Percentiles rank a stretch among this genome's conserved stretches.
Conservation (phyloP, 106 monocot genomes). For the Phalaenopsis aphrodite region DNA sequence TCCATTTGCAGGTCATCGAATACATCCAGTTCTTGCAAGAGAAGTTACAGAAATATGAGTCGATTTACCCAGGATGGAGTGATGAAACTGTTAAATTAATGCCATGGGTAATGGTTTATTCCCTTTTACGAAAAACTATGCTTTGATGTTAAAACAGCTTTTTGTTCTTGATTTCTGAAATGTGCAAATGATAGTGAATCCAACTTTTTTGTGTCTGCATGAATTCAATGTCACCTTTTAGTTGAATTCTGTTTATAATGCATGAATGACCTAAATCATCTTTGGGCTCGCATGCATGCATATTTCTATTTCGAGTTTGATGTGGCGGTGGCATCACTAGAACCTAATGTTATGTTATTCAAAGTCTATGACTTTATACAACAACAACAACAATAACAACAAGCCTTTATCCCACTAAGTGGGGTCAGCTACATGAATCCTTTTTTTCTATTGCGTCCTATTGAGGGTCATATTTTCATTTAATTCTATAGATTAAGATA, state of each 20-base stretch:
- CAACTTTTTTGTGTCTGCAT: neutral
- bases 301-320: neutral
- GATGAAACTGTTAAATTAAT: constrained; percentile 35
- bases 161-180: neutral
- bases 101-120: constrained; percentile 40
- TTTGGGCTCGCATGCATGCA: neutral
- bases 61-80: constrained; percentile 37
- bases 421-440: no score
- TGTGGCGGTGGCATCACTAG: neutral
- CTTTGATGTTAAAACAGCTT: neutral
- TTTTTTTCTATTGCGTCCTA: no score
- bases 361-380: neutral
- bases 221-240: no score
- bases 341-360: neutral
- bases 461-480: no score
- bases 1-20: constrained; percentile 46
- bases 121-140: neutral
- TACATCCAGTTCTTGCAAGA: constrained; percentile 58
- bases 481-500: no score
- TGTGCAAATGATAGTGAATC: neutral
- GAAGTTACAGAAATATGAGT: constrained; percentile 43
- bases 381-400: no score
- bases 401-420: no score
- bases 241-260: neutral
- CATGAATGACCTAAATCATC: neutral